A percentile compares a stretch with the other conserved stretches of the same genome.
Conservation (phyloP, 192 early-diverging fungal species). For the Cladochytrium replicatum region DNA sequence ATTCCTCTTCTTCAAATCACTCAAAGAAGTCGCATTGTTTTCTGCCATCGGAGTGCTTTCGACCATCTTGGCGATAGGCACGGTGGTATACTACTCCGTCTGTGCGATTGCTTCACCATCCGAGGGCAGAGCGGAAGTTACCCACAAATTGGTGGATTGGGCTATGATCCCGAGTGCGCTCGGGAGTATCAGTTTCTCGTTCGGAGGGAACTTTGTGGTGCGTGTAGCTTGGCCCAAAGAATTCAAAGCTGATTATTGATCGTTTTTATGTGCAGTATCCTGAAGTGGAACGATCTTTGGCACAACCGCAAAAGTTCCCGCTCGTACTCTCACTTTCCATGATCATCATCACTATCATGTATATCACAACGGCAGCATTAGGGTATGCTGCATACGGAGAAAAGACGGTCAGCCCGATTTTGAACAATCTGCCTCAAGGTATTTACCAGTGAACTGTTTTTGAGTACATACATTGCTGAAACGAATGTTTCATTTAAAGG, state of each 20-base stretch:
- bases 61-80: too few relatives aligned
- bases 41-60: too few relatives aligned
- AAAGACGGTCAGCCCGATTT: constrained; percentile 56
- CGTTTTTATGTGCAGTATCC: constrained; percentile 44
- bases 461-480: too few relatives aligned
- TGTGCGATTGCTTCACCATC: too few relatives aligned
- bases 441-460: constrained; percentile 8
- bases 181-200: constrained; percentile 73
- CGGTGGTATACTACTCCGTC: too few relatives aligned
- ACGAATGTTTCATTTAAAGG: too few relatives aligned
- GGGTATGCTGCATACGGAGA: constrained; percentile 70
- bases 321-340: constrained; percentile 55
- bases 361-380: constrained; percentile 59
- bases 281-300: constrained; percentile 76
- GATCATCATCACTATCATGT: constrained; percentile 55
- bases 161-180: constrained; percentile 64
- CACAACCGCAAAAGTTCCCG: constrained; percentile 54
- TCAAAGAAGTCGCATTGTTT: constrained; percentile 80
- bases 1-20: constrained; percentile 60
- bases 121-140: constrained; percentile 37
- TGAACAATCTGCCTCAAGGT: constrained; percentile 57
- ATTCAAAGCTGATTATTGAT: too few relatives aligned
- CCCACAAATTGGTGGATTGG: constrained; percentile 31
- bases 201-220: constrained; percentile 62
- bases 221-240: not conserved